Base-by-base conservation (phyloP, 306 rosid species). In the Morella rubra region DNA sequence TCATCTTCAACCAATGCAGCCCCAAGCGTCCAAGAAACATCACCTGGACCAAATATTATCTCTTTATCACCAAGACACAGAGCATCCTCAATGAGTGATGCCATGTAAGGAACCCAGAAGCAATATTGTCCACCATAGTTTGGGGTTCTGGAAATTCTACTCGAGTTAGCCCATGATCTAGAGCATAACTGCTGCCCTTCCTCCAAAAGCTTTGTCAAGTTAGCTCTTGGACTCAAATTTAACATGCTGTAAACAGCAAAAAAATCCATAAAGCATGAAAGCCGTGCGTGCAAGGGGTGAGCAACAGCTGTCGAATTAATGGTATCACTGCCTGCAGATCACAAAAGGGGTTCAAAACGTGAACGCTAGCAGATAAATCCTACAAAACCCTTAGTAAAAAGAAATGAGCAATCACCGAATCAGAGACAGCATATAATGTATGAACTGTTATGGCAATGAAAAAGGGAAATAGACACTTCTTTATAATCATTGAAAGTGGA, bases 21-120 rank as follows among this genome's bases (percentile, higher is more conserved):
- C 79, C 98, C 97, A 81, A 91, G 71, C 50, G 98, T 93, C 97
- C 98, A 93, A 52, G 97, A 87, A 76, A 89, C 78, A 78, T 89
- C 97, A n/a, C 85, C 89, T 47, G 97, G 98, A 71, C 97, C 98
- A 80, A 91, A 93, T 47, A 81, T 69, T 37, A 90, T 86, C 65
- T 89, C 93, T 79, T 77, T 85, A 73, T 87, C 86, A 56, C 91
- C 85, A 49, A 93, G 90, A 82, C 89, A 90, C 54, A 91, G 76
- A 69, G 88, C 81, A 82, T 86, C 86, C 46, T 91, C 93, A 59
- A 90, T 84, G 83, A 93, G 85, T n/a, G 93, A 91, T 70, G 97
- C 91, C 91, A 93, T 81, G 60, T 88, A 93, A 71, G 97, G 96
- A 73, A 90, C 90, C 50, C 55, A 90, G 70, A 93, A 93, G 87